Evolutionary conservation across 1,139 yeast species (phyloP).

Genomic region (Geotrichum fermentans): DNA sequence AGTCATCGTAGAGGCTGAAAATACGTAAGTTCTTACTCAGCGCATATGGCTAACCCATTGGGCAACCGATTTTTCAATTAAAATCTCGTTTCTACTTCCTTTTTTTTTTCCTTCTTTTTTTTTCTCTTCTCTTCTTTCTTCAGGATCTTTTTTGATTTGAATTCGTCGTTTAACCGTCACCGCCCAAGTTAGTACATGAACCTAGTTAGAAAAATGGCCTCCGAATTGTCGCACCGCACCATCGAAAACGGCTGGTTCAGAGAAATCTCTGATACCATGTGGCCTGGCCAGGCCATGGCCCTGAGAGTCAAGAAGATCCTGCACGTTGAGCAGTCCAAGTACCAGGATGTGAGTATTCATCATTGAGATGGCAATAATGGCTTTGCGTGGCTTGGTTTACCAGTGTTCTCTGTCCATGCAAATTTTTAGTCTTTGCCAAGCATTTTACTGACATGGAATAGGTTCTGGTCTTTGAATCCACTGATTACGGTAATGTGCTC

Average conservation of each 20-base stretch:
- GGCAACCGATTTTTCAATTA: too few relatives aligned
- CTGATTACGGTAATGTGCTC: slow-evolving; percentile 75
- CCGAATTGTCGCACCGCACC: slow-evolving; percentile 36
- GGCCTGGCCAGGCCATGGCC: slow-evolving; percentile 96
- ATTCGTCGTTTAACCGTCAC: not conserved
- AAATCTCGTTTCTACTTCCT: slow-evolving; percentile 1
- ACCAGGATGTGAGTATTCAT: slow-evolving; percentile 56
- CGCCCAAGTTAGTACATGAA: slow-evolving; percentile 7
- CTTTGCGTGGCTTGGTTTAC: not conserved
- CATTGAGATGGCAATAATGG: not conserved
- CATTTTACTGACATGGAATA: slow-evolving; percentile 6
- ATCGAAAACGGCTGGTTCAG: slow-evolving; percentile 28
- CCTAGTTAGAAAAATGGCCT: slow-evolving; percentile 26
- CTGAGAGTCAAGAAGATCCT: slow-evolving; percentile 72
- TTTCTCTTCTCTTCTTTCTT: slow-evolving; percentile 9
- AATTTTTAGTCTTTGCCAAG: too few relatives aligned
- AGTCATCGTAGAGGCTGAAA: too few relatives aligned
- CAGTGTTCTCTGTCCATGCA: too few relatives aligned
- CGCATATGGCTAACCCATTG: too few relatives aligned
- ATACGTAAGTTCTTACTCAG: too few relatives aligned
- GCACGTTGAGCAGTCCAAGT: slow-evolving; percentile 68
- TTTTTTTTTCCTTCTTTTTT: slow-evolving; percentile 2
- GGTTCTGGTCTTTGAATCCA: slow-evolving; percentile 64
- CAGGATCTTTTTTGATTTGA: slow-evolving; percentile 11
- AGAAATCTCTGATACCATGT: slow-evolving; percentile 79